Evolutionary conservation across 164 flowering plant genomes (phyloP).

Genomic region (Kingdonia uniflora): DNA sequence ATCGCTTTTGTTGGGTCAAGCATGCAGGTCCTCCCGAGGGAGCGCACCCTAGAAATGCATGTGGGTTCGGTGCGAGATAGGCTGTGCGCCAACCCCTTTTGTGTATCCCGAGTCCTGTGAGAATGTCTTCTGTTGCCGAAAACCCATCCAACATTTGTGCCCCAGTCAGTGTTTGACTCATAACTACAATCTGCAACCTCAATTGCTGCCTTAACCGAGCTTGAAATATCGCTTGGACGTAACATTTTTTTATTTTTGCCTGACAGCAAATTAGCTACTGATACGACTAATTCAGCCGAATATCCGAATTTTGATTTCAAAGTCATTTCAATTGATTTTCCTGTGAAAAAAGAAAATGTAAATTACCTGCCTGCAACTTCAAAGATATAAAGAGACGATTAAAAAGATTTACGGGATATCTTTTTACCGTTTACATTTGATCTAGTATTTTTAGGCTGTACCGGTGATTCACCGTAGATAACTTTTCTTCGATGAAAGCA

Average conservation of each 20-base stretch:
- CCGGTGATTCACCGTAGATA: conserved; percentile 38
- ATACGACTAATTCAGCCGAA: conserved; percentile 19
- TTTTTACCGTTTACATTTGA: too few species aligned
- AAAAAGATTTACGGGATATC: too few species aligned
- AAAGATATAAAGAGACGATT: too few species aligned
- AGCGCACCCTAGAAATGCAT: conserved; percentile 46
- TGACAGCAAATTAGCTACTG: conserved; percentile 17
- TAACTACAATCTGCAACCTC: conserved; percentile 32
- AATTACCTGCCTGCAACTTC: too few species aligned
- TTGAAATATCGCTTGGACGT: conserved; percentile 5
- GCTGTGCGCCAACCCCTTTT: conserved; percentile 35
- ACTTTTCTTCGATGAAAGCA: conserved; percentile 48
- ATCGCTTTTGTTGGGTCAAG: conserved; percentile 41
- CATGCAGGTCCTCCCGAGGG: conserved; percentile 25
- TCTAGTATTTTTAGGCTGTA: not conserved
- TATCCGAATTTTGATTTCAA: conserved; percentile 22
- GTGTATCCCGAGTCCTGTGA: conserved; percentile 49
- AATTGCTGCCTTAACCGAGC: conserved; percentile 25
- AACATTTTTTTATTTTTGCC: conserved; percentile 6
- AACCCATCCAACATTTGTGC: conserved; percentile 45
- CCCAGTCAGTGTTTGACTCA: conserved; percentile 48
- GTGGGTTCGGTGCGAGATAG: conserved; percentile 20
- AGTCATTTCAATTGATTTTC: not conserved
- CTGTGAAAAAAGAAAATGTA: too few species aligned
- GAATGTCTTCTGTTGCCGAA: conserved; percentile 44